Conservation (phyloP, 2,329 filamentous ascomycete species). For the Aspergillus flavus region DNA sequence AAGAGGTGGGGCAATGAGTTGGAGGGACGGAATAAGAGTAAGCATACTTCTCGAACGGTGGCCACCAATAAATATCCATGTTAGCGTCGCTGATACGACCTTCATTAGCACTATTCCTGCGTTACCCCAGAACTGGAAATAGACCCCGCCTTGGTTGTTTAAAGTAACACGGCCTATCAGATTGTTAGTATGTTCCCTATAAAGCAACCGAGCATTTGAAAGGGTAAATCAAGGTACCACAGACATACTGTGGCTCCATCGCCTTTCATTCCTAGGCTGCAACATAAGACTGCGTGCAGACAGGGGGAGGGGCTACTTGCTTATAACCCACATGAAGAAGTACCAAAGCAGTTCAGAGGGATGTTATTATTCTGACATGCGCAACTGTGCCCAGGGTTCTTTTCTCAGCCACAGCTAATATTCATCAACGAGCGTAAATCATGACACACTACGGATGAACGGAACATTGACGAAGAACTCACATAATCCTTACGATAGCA, state of each 20-base stretch:
- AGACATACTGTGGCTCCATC: neutral
- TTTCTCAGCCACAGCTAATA: neutral
- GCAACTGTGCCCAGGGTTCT: neutral
- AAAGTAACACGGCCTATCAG: neutral
- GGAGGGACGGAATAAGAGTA: neutral
- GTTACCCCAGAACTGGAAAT: neutral
- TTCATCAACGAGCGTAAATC: neutral
- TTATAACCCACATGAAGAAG: neutral
- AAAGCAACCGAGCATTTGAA: fast-evolving
- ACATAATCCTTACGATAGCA: neutral
- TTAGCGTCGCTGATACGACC: neutral
- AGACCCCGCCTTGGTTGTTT: neutral
- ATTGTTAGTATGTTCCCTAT: neutral
- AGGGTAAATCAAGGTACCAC: fast-evolving
- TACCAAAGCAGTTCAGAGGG: too few species aligned
- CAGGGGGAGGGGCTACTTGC: neutral
- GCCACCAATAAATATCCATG: neutral
- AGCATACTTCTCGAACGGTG: neutral
- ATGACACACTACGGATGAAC: neutral
- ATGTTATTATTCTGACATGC: neutral
- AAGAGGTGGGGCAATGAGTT: neutral
- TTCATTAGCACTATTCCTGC: neutral
- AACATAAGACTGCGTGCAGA: neutral
- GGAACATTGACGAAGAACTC: neutral
- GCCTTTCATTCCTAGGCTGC: neutral